Conservation (phyloP, 768 basidiomycete species). For the Auriculariales sp. region DNA sequence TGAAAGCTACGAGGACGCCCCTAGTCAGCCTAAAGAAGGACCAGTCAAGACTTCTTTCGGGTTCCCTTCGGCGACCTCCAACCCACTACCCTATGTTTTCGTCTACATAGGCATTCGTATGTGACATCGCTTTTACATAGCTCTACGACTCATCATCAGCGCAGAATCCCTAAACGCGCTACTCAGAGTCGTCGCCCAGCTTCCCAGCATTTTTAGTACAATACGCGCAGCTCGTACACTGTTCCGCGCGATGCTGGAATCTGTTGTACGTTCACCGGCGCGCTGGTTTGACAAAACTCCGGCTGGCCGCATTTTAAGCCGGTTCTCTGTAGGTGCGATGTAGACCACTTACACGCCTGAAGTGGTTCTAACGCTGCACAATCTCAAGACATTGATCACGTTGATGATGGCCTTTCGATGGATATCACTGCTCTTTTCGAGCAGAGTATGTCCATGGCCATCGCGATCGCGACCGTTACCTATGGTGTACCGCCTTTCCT, state of each 20-base stretch:
- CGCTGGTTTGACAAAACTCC: conserved; percentile 17
- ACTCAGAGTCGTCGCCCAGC: neutral
- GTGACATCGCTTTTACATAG: neutral
- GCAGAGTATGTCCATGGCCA: conserved; percentile 10
- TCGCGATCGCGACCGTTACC: conserved; percentile 9
- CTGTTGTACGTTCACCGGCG: conserved; percentile 11
- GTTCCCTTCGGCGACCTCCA: neutral
- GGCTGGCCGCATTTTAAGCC: conserved; percentile 23
- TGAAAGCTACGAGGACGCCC: neutral
- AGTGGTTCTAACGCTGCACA: neutral
- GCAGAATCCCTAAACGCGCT: neutral
- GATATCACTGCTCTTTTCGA: conserved; percentile 16
- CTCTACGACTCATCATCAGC: neutral
- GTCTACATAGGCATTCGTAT: neutral
- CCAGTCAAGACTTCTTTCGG: neutral
- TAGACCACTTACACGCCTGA: neutral
- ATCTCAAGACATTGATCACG: conserved; percentile 21
- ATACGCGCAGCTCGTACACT: conserved; percentile 12
- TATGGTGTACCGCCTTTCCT: conserved; percentile 5
- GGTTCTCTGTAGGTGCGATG: conserved; percentile 17
- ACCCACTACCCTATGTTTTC: neutral
- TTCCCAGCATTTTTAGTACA: neutral
- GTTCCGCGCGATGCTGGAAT: conserved; percentile 9
- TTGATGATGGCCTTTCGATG: conserved; percentile 13
- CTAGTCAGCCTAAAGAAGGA: neutral